Evolutionary conservation across 352 stramenopile species (phyloP).

Genomic region (Pythium folliculosum): DNA sequence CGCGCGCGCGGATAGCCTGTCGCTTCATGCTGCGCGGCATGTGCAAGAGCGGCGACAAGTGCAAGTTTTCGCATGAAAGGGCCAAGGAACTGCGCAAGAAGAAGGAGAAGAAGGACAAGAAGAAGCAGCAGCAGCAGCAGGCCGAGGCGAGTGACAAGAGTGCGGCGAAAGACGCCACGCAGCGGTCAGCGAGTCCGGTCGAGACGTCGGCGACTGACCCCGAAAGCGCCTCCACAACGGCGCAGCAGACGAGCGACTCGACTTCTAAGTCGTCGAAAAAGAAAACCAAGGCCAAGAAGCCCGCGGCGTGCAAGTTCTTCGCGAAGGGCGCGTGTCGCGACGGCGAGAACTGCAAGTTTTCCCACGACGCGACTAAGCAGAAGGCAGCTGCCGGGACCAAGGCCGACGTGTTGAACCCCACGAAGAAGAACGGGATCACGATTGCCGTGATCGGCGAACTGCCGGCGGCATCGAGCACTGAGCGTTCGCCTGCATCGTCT

Average conservation of each 20-base stretch:
- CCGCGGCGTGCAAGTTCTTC: slow-evolving; percentile 50
- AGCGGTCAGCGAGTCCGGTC: slow-evolving; percentile 8
- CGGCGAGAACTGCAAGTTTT: slow-evolving; percentile 69
- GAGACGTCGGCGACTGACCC: neutral
- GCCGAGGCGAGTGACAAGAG: neutral
- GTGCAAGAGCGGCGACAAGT: slow-evolving; percentile 55
- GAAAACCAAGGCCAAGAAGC: slow-evolving; percentile 16
- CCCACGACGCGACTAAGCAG: slow-evolving; percentile 5
- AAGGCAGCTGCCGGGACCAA: neutral
- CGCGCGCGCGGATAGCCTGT: slow-evolving; percentile 33
- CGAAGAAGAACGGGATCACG: slow-evolving; percentile 11
- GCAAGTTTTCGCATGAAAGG: slow-evolving; percentile 47
- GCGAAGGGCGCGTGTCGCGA: slow-evolving; percentile 47
- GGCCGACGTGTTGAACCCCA: slow-evolving; percentile 1
- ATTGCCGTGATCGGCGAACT: slow-evolving; percentile 22
- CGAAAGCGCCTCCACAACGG: neutral
- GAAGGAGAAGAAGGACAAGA: slow-evolving; percentile 21
- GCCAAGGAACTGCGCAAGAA: slow-evolving; percentile 29
- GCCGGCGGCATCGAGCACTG: neutral
- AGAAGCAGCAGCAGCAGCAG: neutral
- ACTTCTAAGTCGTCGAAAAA: neutral
- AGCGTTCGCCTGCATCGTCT: neutral
- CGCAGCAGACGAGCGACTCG: no score
- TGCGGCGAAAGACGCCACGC: slow-evolving; percentile 8
- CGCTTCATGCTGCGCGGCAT: slow-evolving; percentile 55